Evolutionary conservation across 2,329 filamentous ascomycete genomes (phyloP).

Genomic region (Xylaria sp.): DNA sequence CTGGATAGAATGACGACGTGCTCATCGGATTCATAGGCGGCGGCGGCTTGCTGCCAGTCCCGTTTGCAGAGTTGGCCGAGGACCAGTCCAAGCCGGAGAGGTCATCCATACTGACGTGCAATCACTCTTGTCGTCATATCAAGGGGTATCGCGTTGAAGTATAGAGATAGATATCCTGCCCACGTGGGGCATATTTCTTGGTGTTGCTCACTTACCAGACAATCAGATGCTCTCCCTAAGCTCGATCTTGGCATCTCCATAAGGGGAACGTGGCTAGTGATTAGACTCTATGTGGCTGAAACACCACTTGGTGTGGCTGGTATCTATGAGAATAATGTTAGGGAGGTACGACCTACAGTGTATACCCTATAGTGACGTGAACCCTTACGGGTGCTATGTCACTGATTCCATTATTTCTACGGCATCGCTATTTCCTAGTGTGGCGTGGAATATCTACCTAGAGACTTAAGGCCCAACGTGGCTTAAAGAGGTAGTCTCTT

Average conservation of each 20-base stretch:
- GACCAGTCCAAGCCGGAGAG: slow-evolving; percentile 44
- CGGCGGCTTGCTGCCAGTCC: slow-evolving; percentile 35
- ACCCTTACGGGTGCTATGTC: too few relatives aligned
- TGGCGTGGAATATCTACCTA: too few relatives aligned
- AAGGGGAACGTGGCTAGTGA: slow-evolving; percentile 8
- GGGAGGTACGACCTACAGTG: too few relatives aligned
- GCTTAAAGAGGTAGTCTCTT: too few relatives aligned
- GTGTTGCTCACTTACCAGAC: neutral
- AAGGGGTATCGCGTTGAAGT: slow-evolving; percentile 32
- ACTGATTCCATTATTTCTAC: too few relatives aligned
- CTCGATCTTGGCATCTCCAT: slow-evolving; percentile 16
- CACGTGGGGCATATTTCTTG: slow-evolving; percentile 13
- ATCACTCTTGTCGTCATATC: slow-evolving; percentile 36
- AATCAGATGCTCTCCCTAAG: neutral
- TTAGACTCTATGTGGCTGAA: slow-evolving; percentile 10
- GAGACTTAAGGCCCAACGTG: too few relatives aligned
- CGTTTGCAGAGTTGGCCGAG: slow-evolving; percentile 34
- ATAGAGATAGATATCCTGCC: slow-evolving; percentile 21
- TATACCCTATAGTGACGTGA: too few relatives aligned
- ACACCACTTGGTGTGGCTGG: slow-evolving; percentile 7
- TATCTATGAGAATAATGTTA: neutral
- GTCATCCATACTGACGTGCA: slow-evolving; percentile 41
- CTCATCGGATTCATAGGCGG: slow-evolving; percentile 38
- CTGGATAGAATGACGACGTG: slow-evolving; percentile 41
- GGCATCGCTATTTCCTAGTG: too few relatives aligned